A percentile compares a stretch with the other conserved stretches of the same genome.
These are phyloP conservation scores for Pythium periplocum DNA, from an alignment of 352 stramenopile genomes.

Conservation along the genomic window DNA sequence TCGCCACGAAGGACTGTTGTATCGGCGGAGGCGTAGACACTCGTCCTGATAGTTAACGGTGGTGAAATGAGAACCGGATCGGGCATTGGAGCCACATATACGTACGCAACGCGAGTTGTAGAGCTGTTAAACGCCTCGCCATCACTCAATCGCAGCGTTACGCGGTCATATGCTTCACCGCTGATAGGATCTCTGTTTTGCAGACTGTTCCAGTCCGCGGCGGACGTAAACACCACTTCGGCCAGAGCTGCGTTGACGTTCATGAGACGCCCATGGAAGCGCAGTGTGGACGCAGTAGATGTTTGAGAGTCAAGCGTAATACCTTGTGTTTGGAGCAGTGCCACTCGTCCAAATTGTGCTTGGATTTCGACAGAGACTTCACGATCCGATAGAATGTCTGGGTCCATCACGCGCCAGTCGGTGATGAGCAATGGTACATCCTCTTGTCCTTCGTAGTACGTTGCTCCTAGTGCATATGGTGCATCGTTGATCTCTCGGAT, in stretches of 20 bases:
- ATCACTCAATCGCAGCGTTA: conserved; percentile 40
- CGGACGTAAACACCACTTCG: conserved; percentile 47
- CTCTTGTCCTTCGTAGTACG: conserved; percentile 41
- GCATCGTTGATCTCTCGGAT: conserved; percentile 61
- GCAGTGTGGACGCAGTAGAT: neutral
- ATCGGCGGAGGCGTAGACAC: conserved; percentile 15
- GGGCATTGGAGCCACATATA: conserved; percentile 18
- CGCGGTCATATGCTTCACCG: conserved; percentile 39
- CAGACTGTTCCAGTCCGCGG: conserved; percentile 64
- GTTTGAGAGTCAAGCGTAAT: neutral
- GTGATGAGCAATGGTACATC: conserved; percentile 43
- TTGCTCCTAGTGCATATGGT: conserved; percentile 24
- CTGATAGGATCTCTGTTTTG: conserved; percentile 11
- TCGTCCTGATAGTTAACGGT: conserved; percentile 12
- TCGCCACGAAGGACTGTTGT: conserved; percentile 31
- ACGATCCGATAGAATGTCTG: conserved; percentile 20
- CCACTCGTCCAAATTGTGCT: conserved; percentile 29
- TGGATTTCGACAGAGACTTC: conserved; percentile 26
- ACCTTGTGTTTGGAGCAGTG: neutral
- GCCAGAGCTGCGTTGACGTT: conserved; percentile 42
- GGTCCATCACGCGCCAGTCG: conserved; percentile 34
- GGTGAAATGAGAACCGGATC: conserved; percentile 18
- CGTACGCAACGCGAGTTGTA: conserved; percentile 1
- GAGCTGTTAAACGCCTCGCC: conserved; percentile 8
- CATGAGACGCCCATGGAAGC: conserved; percentile 26